These are phyloP conservation scores for Claviceps sp. DNA, from an alignment of 2,329 filamentous ascomycete genomes.

Conservation along the genomic window DNA sequence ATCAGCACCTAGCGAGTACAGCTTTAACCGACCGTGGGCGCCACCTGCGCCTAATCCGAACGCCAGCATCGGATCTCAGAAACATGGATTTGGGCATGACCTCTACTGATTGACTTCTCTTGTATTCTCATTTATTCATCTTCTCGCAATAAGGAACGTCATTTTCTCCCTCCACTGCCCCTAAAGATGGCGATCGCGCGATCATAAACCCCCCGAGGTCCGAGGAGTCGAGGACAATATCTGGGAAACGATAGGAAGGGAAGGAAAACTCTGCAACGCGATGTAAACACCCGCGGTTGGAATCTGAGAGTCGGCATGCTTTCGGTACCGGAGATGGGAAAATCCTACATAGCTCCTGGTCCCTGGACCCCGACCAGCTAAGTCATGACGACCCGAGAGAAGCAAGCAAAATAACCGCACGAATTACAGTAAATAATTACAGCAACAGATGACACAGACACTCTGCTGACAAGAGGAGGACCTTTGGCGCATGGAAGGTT, in stretches of 20 bases:
- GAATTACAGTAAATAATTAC: background rate
- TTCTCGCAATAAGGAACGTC: no score
- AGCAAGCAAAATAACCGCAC: background rate
- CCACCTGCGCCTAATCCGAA: background rate
- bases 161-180: no score
- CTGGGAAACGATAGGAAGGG: background rate
- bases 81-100: constrained; percentile 2
- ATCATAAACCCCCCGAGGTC: background rate
- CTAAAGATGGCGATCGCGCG: no score
- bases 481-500: background rate
- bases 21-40: constrained; percentile 35
- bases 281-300: background rate
- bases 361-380: background rate
- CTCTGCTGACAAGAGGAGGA: background rate
- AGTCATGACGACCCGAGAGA: background rate
- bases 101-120: background rate
- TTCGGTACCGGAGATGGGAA: background rate
- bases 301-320: background rate
- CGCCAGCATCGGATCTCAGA: background rate
- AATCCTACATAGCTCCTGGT: no score
- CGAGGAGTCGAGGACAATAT: background rate
- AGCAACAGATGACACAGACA: background rate
- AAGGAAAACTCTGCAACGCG: background rate
- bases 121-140: background rate
- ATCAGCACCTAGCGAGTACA: constrained; percentile 38